Evolutionary conservation across 192 early-diverging fungal genomes (phyloP).

Genomic region (Geosiphon pyriformis): DNA sequence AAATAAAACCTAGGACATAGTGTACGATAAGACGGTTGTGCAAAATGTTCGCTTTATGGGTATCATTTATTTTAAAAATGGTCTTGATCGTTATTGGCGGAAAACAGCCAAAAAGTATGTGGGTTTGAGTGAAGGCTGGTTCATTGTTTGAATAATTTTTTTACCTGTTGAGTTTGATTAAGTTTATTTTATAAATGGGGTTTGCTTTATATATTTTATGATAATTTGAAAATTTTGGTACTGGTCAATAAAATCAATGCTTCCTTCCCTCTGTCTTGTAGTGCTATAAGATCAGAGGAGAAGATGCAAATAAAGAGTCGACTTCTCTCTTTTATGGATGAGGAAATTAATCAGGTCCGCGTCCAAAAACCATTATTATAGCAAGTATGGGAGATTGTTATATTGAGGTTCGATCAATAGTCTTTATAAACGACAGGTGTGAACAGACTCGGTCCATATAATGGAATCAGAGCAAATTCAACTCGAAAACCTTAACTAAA

Average conservation of each 20-base stretch:
- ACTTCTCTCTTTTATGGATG: conserved; percentile 61
- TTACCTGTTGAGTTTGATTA: too few relatives aligned
- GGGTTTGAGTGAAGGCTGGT: neutral
- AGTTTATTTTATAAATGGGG: too few relatives aligned
- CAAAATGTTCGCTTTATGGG: conserved; percentile 66
- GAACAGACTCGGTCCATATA: too few relatives aligned
- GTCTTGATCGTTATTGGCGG: conserved; percentile 87
- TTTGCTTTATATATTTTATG: too few relatives aligned
- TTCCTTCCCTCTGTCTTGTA: conserved; percentile 20
- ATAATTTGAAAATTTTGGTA: neutral
- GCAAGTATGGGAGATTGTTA: neutral
- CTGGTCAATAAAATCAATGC: neutral
- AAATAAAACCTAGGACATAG: conserved; percentile 56
- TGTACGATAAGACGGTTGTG: conserved; percentile 60
- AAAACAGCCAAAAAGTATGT: conserved; percentile 61
- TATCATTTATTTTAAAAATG: conserved; percentile 83
- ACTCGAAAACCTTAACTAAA: too few relatives aligned
- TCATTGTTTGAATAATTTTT: too few relatives aligned
- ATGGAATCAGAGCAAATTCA: too few relatives aligned
- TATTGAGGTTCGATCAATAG: too few relatives aligned
- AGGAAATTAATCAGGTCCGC: conserved; percentile 58
- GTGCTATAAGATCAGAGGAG: conserved; percentile 63
- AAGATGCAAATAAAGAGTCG: conserved; percentile 64
- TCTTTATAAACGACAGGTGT: too few relatives aligned
- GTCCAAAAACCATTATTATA: neutral